phyloP scores from a whole-genome alignment of 768 basidiomycete species.

The Leccinum pellstonianum region DNA sequence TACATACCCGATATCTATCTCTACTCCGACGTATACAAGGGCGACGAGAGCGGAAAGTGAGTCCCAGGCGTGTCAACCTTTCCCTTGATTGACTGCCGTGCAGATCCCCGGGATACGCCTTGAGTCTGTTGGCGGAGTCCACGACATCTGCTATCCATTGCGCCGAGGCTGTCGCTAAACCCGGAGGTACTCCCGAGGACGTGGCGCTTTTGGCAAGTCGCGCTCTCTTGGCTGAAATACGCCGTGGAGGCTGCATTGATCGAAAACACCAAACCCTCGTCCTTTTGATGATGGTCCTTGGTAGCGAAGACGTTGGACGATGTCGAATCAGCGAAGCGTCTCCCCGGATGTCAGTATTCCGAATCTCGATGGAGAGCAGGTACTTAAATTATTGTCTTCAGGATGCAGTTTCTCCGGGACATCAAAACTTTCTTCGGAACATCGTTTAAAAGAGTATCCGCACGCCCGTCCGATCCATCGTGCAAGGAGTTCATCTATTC shows the following conservation, averaged over 20 bases:
- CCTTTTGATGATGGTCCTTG: constrained; percentile 89
- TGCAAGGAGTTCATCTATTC: constrained; percentile 73
- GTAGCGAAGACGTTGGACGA: constrained; percentile 93
- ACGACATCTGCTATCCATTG: constrained; percentile 89
- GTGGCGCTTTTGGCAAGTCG: constrained; percentile 81
- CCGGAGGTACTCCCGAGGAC: constrained; percentile 89
- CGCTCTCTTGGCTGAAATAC: constrained; percentile 74
- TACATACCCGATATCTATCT: constrained; percentile 98
- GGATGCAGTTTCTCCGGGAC: constrained; percentile 91
- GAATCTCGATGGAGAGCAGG: neutral
- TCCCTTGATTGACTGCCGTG: neutral
- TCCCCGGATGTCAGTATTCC: constrained; percentile 66
- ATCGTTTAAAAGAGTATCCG: constrained; percentile 84
- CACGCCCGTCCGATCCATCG: constrained; percentile 49
- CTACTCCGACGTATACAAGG: constrained; percentile 98
- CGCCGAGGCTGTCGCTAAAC: constrained; percentile 80
- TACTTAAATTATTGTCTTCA: constrained; percentile 32
- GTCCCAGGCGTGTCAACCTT: constrained; percentile 29
- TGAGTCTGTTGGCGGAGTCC: constrained; percentile 87
- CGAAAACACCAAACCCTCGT: constrained; percentile 84
- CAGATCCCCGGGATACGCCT: constrained; percentile 94
- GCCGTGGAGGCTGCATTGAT: constrained; percentile 87
- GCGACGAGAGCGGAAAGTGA: constrained; percentile 95
- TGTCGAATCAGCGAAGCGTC: constrained; percentile 86
- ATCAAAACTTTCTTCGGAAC: constrained; percentile 81